A percentile compares a stretch with the other conserved stretches of the same genome.
phyloP scores from a whole-genome alignment of 768 basidiomycete genomes.

The Serendipita sp. region DNA sequence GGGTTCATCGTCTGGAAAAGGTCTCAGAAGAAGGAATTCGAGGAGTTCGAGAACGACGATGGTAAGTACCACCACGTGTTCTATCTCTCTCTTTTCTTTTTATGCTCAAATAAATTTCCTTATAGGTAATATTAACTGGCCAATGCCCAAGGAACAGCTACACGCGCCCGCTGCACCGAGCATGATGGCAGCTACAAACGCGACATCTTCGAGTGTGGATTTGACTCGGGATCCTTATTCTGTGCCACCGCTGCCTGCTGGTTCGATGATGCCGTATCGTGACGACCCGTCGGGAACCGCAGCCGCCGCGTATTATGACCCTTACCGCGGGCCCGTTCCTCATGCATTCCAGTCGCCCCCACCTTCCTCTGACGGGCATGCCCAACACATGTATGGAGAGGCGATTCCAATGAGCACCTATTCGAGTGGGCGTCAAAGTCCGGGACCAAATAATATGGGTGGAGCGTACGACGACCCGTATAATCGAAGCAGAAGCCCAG shows the following conservation, averaged over 20 bases:
- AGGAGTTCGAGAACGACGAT: conserved; percentile 48
- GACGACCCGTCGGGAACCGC: conserved; percentile 32
- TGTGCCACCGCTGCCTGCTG: conserved; percentile 68
- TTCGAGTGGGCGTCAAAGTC: background rate
- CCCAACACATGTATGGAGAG: conserved; percentile 31
- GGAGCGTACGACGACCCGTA: conserved; percentile 5
- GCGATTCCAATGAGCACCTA: conserved; percentile 52
- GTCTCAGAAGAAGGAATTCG: conserved; percentile 51
- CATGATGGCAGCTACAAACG: conserved; percentile 17
- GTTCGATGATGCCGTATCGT: conserved; percentile 55
- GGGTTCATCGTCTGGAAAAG: conserved; percentile 78
- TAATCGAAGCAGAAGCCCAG: conserved; percentile 12
- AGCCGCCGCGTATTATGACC: conserved; percentile 48
- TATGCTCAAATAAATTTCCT: background rate
- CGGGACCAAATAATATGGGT: background rate
- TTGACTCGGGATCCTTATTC: conserved; percentile 39
- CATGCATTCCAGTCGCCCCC: conserved; percentile 31
- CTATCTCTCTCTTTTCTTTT: background rate
- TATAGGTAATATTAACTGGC: conserved; percentile 77
- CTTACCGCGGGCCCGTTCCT: conserved; percentile 63
- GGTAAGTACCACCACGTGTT: conserved; percentile 31
- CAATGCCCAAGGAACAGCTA: conserved; percentile 54
- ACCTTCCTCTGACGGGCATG: conserved; percentile 19
- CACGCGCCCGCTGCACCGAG: conserved; percentile 37
- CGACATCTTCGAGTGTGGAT: conserved; percentile 26